Percentiles rank a stretch among this genome's conserved stretches.
phyloP scores from a whole-genome alignment of 164 flowering plant genomes.

The Vitis cinerea region DNA sequence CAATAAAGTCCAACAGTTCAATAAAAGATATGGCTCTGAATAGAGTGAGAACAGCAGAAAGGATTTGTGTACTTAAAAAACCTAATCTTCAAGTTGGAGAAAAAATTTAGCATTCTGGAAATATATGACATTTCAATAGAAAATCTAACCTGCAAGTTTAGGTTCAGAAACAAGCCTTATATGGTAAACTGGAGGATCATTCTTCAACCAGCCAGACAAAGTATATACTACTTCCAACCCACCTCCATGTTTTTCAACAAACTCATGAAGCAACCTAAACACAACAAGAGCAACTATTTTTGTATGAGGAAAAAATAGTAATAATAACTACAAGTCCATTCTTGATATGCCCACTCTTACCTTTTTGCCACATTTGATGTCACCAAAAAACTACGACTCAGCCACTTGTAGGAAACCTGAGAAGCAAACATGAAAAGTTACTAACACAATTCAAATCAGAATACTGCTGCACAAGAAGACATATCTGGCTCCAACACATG shows the following conservation, averaged over 20 bases:
- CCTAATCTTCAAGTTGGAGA: not conserved
- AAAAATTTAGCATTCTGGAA: not conserved
- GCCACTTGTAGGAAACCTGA: constrained; percentile 96
- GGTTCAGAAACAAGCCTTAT: constrained; percentile 61
- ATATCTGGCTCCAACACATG: too few relatives aligned
- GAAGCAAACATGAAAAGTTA: not conserved
- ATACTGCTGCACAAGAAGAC: not conserved
- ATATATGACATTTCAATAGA: not conserved
- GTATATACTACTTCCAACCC: constrained; percentile 62
- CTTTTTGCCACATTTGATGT: constrained; percentile 85
- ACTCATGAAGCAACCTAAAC: constrained; percentile 76
- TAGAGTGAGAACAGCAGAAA: too few relatives aligned
- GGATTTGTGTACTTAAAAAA: too few relatives aligned
- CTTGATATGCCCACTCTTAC: constrained; percentile 25
- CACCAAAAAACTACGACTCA: constrained; percentile 81
- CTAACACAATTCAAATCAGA: constrained; percentile 1
- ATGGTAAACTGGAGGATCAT: constrained; percentile 49
- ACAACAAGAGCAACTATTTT: not conserved
- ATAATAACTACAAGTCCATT: too few relatives aligned
- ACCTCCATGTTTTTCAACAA: constrained; percentile 56
- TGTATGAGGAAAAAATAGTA: not conserved
- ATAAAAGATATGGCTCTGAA: too few relatives aligned
- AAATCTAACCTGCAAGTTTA: constrained; percentile 66
- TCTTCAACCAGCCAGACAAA: constrained; percentile 76
- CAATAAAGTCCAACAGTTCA: too few relatives aligned